Base-by-base conservation (phyloP, 495 filamentous ascomycete genomes). In the Hypoxylon crocopeplum region DNA sequence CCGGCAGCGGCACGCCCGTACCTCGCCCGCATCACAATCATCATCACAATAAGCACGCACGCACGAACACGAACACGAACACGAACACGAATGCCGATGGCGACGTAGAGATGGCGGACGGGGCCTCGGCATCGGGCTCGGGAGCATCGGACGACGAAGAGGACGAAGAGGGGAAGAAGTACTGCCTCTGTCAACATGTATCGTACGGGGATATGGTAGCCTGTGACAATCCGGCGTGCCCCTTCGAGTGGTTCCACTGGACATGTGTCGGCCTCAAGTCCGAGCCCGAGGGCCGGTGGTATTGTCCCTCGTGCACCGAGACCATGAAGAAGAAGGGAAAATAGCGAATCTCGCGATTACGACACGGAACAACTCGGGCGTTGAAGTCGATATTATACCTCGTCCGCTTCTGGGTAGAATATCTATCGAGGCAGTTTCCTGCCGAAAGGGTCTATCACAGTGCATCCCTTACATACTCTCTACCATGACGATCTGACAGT, bases 191-290 rank as follows among this genome's bases (percentile, higher is more conserved):
- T 72, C 89, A 94, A 68, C 90, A 87, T 60, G 90, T 97, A 53
- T 95, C 90, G 72, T 93, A 89, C 76, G 94, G 94, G 33, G 90
- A 97, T 69, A 98, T 98, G 94, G 93, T 98, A 24, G 94, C 92
- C 2, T 98, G 94, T 74, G 94, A 98, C 75, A 97, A 98, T 62
- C 88, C 91, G 37, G 80, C 87, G 50, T 98, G 94, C 77, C 85
- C 88, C 19, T 94, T 86, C 71, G 93, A 98, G 76, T 98, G 94
- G 94, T 98, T 98, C 74, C 94, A 98, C 78, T 98, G 93, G 92
- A 87, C 81, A 58, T 98, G 94, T 69, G 93, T 98, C 44, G 90
- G 91, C 1, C 78, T 98, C 59, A 93, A 87, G 59, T 84, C 85
- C 52, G 93, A 98, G 73, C 94, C 94, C 2, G 84, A 85, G 44